These are phyloP conservation scores for Apodospora peruviana DNA, from an alignment of 495 filamentous ascomycete genomes.

Conservation along the genomic window DNA sequence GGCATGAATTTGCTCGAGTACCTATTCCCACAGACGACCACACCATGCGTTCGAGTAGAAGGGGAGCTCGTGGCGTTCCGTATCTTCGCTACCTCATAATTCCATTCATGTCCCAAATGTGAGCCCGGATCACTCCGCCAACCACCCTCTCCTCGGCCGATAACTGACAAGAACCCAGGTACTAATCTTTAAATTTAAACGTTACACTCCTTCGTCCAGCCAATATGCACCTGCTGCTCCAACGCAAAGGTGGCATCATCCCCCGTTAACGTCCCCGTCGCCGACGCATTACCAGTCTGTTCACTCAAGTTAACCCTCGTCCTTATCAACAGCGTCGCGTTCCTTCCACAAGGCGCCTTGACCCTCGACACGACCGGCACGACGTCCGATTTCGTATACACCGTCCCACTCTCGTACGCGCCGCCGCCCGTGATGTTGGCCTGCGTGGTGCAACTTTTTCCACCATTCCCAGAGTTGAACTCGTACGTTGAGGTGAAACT, in stretches of 20 bases:
- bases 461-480: conserved; percentile 25
- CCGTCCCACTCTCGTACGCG: too few species aligned
- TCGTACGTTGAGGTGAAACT: conserved; percentile 41
- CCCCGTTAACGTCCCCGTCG: conserved; percentile 37
- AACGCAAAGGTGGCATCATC: conserved; percentile 45
- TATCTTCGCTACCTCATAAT: too few species aligned
- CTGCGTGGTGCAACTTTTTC: conserved; percentile 18
- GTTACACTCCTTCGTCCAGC: too few species aligned
- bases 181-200: too few species aligned
- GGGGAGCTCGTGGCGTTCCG: too few species aligned
- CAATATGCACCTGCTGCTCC: conserved; percentile 40
- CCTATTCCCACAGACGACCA: too few species aligned
- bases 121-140: too few species aligned
- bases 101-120: too few species aligned
- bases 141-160: too few species aligned
- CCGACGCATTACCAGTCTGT: conserved; percentile 28
- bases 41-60: too few species aligned
- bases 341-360: conserved; percentile 40
- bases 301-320: conserved; percentile 37
- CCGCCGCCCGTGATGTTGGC: conserved; percentile 31
- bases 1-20: too few species aligned
- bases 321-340: conserved; percentile 39
- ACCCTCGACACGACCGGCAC: conserved; percentile 35
- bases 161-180: too few species aligned
- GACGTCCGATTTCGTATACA: conserved; percentile 42